Evolutionary conservation across 352 stramenopile species (phyloP).

Genomic region (Phytophthora pluvialis): DNA sequence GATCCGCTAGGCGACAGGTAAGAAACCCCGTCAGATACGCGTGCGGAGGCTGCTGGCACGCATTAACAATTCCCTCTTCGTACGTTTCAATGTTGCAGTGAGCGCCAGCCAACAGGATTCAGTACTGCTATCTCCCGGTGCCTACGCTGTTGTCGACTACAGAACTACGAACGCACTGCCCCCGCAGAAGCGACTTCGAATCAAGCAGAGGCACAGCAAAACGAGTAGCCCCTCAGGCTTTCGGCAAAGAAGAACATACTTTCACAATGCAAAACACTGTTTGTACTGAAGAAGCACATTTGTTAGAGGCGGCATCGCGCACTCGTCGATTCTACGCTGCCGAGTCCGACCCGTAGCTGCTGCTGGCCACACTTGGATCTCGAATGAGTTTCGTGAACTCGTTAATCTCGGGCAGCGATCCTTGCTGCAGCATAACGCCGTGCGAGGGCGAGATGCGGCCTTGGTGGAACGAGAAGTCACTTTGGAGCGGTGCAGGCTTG

Average conservation of each 20-base stretch:
- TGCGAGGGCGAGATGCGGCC: conserved; percentile 58
- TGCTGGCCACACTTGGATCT: conserved; percentile 15
- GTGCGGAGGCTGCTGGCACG: too few species aligned
- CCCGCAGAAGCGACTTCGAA: too few species aligned
- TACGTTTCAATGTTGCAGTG: too few species aligned
- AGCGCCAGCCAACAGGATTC: too few species aligned
- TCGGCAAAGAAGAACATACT: neutral
- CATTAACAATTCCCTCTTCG: too few species aligned
- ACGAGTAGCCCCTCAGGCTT: too few species aligned
- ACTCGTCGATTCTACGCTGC: conserved; percentile 7
- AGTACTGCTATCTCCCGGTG: too few species aligned
- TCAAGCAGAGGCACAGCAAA: too few species aligned
- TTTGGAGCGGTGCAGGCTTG: conserved; percentile 20
- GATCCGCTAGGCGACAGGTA: conserved; percentile 21
- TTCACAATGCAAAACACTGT: neutral
- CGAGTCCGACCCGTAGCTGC: conserved; percentile 30
- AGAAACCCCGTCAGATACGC: neutral
- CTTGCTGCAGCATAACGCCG: conserved; percentile 34
- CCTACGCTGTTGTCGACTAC: too few species aligned
- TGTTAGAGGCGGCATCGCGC: neutral
- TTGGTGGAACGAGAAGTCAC: conserved; percentile 71
- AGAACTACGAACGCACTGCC: too few species aligned
- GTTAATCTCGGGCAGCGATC: conserved; percentile 76
- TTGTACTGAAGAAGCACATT: neutral
- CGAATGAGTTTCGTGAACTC: conserved; percentile 76